Evolutionary conservation across 2,329 filamentous ascomycete species (phyloP).

Genomic region (Aureobasidium sp.): DNA sequence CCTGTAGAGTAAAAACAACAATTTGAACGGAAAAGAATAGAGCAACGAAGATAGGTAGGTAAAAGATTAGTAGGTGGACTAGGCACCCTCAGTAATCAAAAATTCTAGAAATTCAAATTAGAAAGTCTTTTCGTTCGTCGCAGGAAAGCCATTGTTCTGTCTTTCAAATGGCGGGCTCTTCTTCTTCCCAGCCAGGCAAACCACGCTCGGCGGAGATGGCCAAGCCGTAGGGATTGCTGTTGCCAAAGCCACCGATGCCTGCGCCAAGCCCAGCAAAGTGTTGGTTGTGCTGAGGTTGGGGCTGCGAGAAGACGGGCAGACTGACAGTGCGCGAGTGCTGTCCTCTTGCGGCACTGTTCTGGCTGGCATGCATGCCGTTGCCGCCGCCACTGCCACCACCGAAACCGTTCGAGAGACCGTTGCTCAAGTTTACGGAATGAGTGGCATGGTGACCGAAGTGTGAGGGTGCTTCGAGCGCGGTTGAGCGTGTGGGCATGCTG

Average conservation of each 20-base stretch:
- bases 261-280: slow-evolving; percentile 53
- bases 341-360: slow-evolving; percentile 31
- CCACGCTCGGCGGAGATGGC: slow-evolving; percentile 53
- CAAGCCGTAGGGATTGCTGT: slow-evolving; percentile 38
- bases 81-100: slow-evolving; percentile 1
- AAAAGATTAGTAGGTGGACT: slow-evolving; percentile 1
- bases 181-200: slow-evolving; percentile 40
- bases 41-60: slow-evolving; percentile 9
- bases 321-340: slow-evolving; percentile 79
- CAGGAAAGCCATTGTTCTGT: not conserved
- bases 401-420: slow-evolving; percentile 32
- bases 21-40: not conserved
- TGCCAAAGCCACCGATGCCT: slow-evolving; percentile 49
- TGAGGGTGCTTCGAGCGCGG: slow-evolving; percentile 27
- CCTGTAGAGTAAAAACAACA: not conserved
- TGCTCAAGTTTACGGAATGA: slow-evolving; percentile 44
- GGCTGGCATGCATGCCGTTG: slow-evolving; percentile 10
- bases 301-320: slow-evolving; percentile 64
- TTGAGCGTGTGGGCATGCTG: slow-evolving; percentile 34
- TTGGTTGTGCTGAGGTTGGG: slow-evolving; percentile 30
- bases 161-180: slow-evolving; percentile 12
- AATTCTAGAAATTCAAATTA: not conserved
- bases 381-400: slow-evolving; percentile 18
- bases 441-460: slow-evolving; percentile 50
- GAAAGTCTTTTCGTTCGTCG: not conserved